Evolutionary conservation across 768 basidiomycete species (phyloP).

Genomic region (Mrakia blollopis): DNA sequence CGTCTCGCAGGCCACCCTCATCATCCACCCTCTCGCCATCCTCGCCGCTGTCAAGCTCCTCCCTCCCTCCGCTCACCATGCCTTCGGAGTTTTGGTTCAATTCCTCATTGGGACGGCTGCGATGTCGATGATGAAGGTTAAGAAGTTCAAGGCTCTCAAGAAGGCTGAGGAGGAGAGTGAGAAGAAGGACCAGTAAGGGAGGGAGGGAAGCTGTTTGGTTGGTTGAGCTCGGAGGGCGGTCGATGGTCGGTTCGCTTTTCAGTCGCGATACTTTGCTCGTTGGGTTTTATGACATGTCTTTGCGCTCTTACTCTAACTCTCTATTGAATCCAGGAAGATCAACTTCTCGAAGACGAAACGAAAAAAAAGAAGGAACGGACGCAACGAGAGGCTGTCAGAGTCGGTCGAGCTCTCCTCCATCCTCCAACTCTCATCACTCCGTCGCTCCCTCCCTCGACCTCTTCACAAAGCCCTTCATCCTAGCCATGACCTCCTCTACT

Average conservation of each 20-base stretch:
- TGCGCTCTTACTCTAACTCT: not conserved
- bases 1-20: constrained; percentile 1
- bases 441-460: not conserved
- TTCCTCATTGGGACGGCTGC: constrained; percentile 11
- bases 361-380: not conserved
- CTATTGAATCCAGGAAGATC: no score
- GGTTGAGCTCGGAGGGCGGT: not conserved
- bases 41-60: not conserved
- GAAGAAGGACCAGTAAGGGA: not conserved
- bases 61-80: not conserved
- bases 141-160: not conserved
- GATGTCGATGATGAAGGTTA: constrained; percentile 1
- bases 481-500: not conserved
- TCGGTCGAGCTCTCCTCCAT: not conserved
- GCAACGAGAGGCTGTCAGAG: no score
- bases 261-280: not conserved
- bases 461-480: not conserved
- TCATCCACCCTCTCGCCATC: constrained; percentile 4
- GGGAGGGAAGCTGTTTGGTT: not conserved
- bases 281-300: not conserved
- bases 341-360: no score
- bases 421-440: not conserved
- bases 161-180: not conserved
- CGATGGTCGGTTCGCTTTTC: not conserved
- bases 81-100: not conserved